These are phyloP conservation scores for Annona cherimola DNA, from an alignment of 164 flowering plant genomes.

Conservation along the genomic window DNA sequence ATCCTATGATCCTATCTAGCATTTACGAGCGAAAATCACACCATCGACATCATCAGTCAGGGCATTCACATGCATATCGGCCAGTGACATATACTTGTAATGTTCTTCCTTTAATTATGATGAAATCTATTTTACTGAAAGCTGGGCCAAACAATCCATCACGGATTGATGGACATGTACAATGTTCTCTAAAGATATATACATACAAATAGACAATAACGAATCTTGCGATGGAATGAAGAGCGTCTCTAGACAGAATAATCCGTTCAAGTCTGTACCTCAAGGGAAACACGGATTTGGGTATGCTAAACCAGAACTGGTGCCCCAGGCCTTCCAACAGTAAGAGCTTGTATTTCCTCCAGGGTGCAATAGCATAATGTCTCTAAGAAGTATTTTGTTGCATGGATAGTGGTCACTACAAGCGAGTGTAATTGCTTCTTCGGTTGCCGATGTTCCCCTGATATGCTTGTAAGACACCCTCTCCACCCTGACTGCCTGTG, in stretches of 20 bases:
- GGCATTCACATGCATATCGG: neutral
- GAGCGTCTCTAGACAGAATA: conserved; percentile 11
- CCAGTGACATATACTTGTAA: neutral
- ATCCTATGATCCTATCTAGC: too few species aligned
- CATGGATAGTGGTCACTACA: conserved; percentile 86
- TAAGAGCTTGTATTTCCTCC: conserved; percentile 43
- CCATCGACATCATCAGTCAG: neutral
- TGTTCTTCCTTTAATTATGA: neutral
- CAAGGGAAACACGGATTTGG: conserved; percentile 60
- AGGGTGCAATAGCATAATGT: conserved; percentile 37
- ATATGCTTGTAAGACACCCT: conserved; percentile 50
- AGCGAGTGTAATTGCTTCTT: conserved; percentile 61
- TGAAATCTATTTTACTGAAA: neutral
- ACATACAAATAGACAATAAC: neutral
- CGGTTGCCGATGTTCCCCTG: conserved; percentile 76
- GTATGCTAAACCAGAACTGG: conserved; percentile 39
- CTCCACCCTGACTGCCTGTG: conserved; percentile 51
- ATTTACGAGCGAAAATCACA: neutral
- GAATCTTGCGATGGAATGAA: conserved; percentile 11
- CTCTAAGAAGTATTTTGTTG: conserved; percentile 48
- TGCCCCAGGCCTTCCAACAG: conserved; percentile 80
- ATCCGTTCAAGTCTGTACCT: conserved; percentile 26
- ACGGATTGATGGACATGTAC: neutral
- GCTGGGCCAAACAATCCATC: neutral
- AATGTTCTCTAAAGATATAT: neutral